Percentiles rank a stretch among this genome's conserved stretches.
These are phyloP conservation scores for Ganoderma meredithae DNA, from an alignment of 1,284 basidiomycete species.

Conservation along the genomic window DNA sequence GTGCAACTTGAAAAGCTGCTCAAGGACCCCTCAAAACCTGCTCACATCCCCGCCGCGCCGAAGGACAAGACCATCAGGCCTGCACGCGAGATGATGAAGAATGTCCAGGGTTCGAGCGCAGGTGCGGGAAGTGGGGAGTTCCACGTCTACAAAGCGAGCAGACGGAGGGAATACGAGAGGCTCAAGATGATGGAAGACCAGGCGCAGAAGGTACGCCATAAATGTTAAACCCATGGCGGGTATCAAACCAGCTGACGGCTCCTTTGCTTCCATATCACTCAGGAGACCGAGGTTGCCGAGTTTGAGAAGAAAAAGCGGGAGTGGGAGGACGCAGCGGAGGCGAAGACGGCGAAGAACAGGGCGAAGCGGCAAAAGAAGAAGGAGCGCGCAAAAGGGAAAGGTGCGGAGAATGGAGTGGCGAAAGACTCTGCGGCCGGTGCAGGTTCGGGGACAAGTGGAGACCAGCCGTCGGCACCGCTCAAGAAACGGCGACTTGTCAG, in stretches of 20 bases:
- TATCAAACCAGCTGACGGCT: background rate
- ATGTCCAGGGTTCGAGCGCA: conserved; percentile 93
- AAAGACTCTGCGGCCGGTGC: conserved; percentile 37
- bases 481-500: conserved; percentile 63
- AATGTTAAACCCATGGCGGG: background rate
- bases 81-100: conserved; percentile 97
- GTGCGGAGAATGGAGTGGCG: conserved; percentile 33
- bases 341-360: conserved; percentile 93
- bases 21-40: conserved; percentile 85
- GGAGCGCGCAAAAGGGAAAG: conserved; percentile 57
- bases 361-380: conserved; percentile 93
- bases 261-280: conserved; percentile 1
- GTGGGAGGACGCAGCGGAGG: conserved; percentile 72
- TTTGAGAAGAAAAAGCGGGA: conserved; percentile 74
- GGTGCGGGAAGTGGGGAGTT: conserved; percentile 96
- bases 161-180: conserved; percentile 95
- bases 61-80: conserved; percentile 83
- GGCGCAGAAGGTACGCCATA: conserved; percentile 67
- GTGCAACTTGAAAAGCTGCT: conserved; percentile 85
- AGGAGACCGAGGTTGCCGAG: conserved; percentile 73
- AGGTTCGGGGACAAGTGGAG: conserved; percentile 34
- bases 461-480: conserved; percentile 43
- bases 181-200: conserved; percentile 91
- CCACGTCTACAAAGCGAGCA: conserved; percentile 97
- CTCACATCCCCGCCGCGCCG: conserved; percentile 75